Evolutionary conservation across 2,329 filamentous ascomycete species (phyloP).

Genomic region (Hysterium pulicare): DNA sequence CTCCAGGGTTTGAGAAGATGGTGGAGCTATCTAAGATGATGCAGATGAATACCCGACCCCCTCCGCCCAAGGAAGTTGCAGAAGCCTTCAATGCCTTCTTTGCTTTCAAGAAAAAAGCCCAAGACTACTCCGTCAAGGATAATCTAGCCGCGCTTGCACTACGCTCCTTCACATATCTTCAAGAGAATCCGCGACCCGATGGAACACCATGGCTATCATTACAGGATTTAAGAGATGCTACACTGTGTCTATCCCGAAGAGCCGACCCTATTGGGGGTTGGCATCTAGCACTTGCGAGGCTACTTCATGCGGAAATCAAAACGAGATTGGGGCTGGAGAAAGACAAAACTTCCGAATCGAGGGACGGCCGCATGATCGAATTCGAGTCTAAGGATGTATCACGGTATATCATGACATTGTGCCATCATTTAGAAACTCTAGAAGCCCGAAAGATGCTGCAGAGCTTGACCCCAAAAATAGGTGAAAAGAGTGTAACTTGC

Average conservation of each 20-base stretch:
- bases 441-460: conserved; percentile 1
- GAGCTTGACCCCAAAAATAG: not conserved
- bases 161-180: conserved; percentile 60
- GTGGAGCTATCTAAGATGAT: conserved; percentile 64
- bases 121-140: conserved; percentile 17
- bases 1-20: conserved; percentile 69
- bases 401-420: not conserved
- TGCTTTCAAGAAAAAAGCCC: conserved; percentile 15
- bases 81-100: conserved; percentile 47
- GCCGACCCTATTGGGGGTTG: conserved; percentile 37
- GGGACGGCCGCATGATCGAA: not conserved
- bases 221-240: conserved; percentile 38
- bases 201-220: conserved; percentile 35
- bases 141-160: conserved; percentile 54
- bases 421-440: not conserved
- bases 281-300: conserved; percentile 40
- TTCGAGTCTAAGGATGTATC: not conserved
- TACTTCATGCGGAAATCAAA: conserved; percentile 28
- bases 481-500: not conserved
- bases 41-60: conserved; percentile 62
- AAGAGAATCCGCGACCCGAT: conserved; percentile 27
- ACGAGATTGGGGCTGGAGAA: conserved; percentile 6
- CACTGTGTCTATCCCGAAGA: conserved; percentile 34
- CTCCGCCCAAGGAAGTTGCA: conserved; percentile 59
- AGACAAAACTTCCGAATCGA: not conserved